phyloP scores from a whole-genome alignment of 305 asterid genomes.

The Plantago lanceolata region DNA sequence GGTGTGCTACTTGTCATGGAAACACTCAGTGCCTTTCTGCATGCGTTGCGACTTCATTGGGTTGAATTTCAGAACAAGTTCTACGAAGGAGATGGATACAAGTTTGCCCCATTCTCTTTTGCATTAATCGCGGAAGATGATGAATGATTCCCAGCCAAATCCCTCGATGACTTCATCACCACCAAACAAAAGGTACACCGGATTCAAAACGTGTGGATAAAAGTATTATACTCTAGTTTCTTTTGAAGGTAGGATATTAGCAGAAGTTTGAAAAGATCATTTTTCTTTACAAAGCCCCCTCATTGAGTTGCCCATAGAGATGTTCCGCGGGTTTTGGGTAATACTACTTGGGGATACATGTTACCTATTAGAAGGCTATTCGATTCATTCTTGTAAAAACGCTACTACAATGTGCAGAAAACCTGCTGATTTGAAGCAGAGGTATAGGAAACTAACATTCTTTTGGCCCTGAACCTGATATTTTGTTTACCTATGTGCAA shows the following conservation, averaged over 20 bases:
- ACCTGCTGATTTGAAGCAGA: slow-evolving; percentile 15
- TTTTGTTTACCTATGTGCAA: neutral
- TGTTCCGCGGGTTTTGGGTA: no score
- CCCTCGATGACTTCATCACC: neutral
- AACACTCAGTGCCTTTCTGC: slow-evolving; percentile 48
- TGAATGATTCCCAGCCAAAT: slow-evolving; percentile 18
- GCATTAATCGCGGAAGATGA: slow-evolving; percentile 32
- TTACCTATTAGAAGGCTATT: neutral
- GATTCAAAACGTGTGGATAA: neutral
- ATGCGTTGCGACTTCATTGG: slow-evolving; percentile 49
- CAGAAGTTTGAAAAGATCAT: neutral
- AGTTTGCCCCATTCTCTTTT: slow-evolving; percentile 42
- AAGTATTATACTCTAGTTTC: neutral
- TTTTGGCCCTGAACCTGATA: neutral
- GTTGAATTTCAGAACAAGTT: slow-evolving; percentile 48
- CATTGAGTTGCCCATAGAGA: neutral
- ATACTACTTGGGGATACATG: neutral
- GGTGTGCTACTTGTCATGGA: slow-evolving; percentile 50
- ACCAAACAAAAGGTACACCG: slow-evolving; percentile 3
- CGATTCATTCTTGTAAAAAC: neutral
- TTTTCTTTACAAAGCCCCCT: neutral
- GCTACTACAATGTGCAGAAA: slow-evolving; percentile 7
- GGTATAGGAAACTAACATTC: neutral
- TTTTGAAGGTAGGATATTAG: neutral
- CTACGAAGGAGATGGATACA: slow-evolving; percentile 49